Conservation (phyloP, 2,329 filamentous ascomycete genomes). For the Diaporthe amygdali region DNA sequence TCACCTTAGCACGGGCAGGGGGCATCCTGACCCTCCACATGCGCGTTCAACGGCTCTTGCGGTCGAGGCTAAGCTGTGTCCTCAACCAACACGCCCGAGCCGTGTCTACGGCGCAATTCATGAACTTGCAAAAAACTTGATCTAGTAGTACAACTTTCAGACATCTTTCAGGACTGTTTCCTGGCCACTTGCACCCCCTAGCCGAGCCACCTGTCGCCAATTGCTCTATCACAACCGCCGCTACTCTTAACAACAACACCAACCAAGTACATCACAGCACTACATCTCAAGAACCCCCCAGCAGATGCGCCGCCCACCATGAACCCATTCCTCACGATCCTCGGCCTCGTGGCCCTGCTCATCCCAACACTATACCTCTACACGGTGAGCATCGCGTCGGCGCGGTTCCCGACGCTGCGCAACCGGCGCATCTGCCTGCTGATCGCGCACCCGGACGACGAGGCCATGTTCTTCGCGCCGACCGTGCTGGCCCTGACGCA, state of each 20-base stretch:
- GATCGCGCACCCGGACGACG: constrained; percentile 97
- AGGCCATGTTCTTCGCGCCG: constrained; percentile 99
- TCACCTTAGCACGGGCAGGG: neutral
- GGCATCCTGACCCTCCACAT: neutral
- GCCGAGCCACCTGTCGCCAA: too few relatives aligned
- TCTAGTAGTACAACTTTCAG: too few relatives aligned
- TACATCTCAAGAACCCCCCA: neutral
- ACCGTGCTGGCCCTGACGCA: constrained; percentile 83
- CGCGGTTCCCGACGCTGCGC: constrained; percentile 68
- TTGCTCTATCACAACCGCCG: too few relatives aligned
- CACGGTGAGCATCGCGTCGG: constrained; percentile 50
- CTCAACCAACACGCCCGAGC: neutral
- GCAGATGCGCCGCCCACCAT: constrained; percentile 26
- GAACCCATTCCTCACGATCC: constrained; percentile 31
- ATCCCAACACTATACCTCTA: constrained; percentile 59
- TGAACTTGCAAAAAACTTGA: too few relatives aligned
- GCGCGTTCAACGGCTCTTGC: too few relatives aligned
- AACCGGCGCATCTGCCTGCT: constrained; percentile 90
- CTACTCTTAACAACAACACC: neutral
- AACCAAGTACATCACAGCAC: neutral
- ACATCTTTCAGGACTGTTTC: too few relatives aligned
- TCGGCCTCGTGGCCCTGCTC: constrained; percentile 43
- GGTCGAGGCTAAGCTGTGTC: neutral
- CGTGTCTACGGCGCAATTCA: neutral
- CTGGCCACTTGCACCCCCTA: too few relatives aligned